Percentiles rank a stretch among this genome's conserved stretches.
Evolutionary conservation across 129 eudicot species (phyloP).

Genomic region (Centaurea solstitialis): DNA sequence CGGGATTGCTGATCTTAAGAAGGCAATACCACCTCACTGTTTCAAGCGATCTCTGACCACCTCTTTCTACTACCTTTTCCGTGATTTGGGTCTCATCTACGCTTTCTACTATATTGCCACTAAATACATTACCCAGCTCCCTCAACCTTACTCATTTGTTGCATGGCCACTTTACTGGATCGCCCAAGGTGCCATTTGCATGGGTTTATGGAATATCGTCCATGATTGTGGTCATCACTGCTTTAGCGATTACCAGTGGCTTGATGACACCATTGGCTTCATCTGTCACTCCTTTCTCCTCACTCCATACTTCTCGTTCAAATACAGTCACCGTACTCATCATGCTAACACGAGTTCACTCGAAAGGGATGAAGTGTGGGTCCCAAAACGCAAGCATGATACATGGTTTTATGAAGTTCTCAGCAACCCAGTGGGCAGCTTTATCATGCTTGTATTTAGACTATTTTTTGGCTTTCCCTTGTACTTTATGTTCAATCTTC

Average conservation of each 20-base stretch:
- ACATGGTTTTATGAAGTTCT: constrained; percentile 8
- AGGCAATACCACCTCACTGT: constrained; percentile 46
- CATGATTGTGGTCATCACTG: too few species aligned
- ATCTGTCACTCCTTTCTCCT: constrained; percentile 27
- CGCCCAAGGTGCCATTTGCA: too few species aligned
- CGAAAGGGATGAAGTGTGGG: constrained; percentile 30
- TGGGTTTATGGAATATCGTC: too few species aligned
- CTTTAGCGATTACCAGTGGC: constrained; percentile 27
- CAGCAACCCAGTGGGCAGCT: too few species aligned
- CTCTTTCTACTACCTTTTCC: constrained; percentile 25
- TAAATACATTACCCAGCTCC: too few species aligned
- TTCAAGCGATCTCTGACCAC: constrained; percentile 32
- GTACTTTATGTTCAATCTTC: too few species aligned
- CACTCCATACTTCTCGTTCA: constrained; percentile 39
- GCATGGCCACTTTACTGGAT: too few species aligned
- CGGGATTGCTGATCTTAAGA: constrained; percentile 31
- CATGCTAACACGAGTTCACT: constrained; percentile 46
- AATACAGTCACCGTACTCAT: constrained; percentile 41
- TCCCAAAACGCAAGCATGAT: constrained; percentile 25
- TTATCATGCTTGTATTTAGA: too few species aligned
- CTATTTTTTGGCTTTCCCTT: too few species aligned
- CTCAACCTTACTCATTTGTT: too few species aligned
- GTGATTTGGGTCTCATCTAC: too few species aligned
- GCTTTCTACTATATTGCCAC: too few species aligned
- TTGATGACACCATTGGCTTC: constrained; percentile 29